Conservation (phyloP, 2,329 filamentous ascomycete genomes). For the Phialocephala subalpina region DNA sequence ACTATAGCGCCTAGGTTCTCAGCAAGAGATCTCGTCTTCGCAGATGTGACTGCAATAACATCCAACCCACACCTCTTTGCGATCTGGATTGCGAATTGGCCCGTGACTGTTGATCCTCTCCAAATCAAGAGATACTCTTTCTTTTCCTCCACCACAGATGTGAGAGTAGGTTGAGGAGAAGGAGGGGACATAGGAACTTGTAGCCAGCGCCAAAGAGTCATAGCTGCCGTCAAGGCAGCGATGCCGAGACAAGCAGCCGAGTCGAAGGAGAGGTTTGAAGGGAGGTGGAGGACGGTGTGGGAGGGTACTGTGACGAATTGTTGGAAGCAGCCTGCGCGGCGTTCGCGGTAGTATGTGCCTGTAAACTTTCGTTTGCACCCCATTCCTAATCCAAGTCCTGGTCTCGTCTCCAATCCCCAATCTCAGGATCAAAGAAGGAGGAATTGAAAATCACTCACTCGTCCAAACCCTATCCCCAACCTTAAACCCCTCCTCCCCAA, state of each 20-base stretch:
- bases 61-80: constrained; percentile 45
- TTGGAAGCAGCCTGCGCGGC: constrained; percentile 52
- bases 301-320: constrained; percentile 50
- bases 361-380: constrained; percentile 25
- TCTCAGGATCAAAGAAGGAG: no score
- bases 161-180: no score
- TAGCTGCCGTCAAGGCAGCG: constrained; percentile 50
- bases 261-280: constrained; percentile 44
- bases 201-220: constrained; percentile 53
- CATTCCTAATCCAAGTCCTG: constrained; percentile 33
- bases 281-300: constrained; percentile 51
- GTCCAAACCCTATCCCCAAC: constrained; percentile 41
- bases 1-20: constrained; percentile 46
- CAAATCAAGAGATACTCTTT: constrained; percentile 45
- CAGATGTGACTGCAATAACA: constrained; percentile 48
- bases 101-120: constrained; percentile 52
- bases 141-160: no score
- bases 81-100: constrained; percentile 51
- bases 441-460: constrained; percentile 20
- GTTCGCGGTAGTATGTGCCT: constrained; percentile 52
- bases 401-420: not conserved
- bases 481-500: constrained; percentile 29
- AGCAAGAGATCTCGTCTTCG: constrained; percentile 42
- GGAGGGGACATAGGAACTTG: constrained; percentile 42
- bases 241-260: constrained; percentile 50